Evolutionary conservation across 768 basidiomycete species (phyloP).

Genomic region (Panaeolus papilionaceus): DNA sequence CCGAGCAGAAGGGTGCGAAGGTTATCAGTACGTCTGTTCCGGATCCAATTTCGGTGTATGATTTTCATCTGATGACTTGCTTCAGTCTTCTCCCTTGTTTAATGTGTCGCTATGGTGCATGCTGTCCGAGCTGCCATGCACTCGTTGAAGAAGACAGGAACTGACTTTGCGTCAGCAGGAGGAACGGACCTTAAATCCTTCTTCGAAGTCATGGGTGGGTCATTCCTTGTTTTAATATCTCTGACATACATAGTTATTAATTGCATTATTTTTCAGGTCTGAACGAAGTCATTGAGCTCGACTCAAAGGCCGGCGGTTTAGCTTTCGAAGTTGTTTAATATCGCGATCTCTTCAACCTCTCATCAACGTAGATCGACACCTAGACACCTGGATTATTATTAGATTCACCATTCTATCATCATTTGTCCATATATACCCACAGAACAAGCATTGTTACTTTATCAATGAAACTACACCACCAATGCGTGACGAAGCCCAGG

Average conservation of each 20-base stretch:
- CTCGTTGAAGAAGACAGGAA: constrained; percentile 78
- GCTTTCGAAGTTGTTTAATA: constrained; percentile 58
- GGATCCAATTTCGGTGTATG: neutral
- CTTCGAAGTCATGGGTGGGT: constrained; percentile 73
- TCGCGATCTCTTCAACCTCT: too few relatives aligned
- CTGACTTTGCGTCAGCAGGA: constrained; percentile 61
- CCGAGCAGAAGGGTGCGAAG: constrained; percentile 74
- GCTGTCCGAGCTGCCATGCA: constrained; percentile 78
- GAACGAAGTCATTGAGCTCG: constrained; percentile 57
- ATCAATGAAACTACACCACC: too few relatives aligned
- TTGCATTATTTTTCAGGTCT: constrained; percentile 29
- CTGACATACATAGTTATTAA: too few relatives aligned
- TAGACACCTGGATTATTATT: too few relatives aligned
- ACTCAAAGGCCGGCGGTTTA: constrained; percentile 62
- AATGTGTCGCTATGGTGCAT: constrained; percentile 79
- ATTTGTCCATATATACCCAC: too few relatives aligned
- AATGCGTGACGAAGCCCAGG: too few relatives aligned
- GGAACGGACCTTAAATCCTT: constrained; percentile 83
- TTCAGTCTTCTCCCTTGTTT: constrained; percentile 77
- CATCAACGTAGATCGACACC: too few relatives aligned
- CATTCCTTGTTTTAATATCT: too few relatives aligned
- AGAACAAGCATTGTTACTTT: too few relatives aligned
- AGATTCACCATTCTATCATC: too few relatives aligned
- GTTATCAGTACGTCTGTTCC: constrained; percentile 69
- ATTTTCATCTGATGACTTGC: neutral